Conservation (phyloP, 2,329 filamentous ascomycete genomes). For the Aureobasidium sp. region DNA sequence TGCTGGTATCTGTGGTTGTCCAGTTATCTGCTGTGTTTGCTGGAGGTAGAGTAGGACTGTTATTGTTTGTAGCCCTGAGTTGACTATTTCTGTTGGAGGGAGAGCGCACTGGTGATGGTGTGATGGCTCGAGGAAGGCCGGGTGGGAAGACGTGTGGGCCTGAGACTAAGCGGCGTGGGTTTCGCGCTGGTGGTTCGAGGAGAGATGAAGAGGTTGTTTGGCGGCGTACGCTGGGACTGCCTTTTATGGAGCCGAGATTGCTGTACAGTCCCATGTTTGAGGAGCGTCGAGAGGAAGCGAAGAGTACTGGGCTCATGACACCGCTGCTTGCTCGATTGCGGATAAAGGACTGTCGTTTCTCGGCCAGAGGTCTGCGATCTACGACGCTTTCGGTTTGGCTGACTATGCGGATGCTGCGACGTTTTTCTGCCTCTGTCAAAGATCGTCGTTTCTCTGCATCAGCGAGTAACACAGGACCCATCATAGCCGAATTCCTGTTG, state of each 20-base stretch:
- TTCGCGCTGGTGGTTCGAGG: slow-evolving; percentile 20
- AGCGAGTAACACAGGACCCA: slow-evolving; percentile 7
- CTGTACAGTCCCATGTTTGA: slow-evolving; percentile 1
- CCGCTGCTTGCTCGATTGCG: slow-evolving; percentile 31
- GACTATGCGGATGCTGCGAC: slow-evolving; percentile 33
- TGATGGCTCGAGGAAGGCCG: slow-evolving; percentile 23
- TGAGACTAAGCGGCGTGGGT: slow-evolving; percentile 19
- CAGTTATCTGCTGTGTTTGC: slow-evolving; percentile 1
- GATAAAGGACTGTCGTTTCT: slow-evolving; percentile 35
- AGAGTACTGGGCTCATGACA: slow-evolving; percentile 28
- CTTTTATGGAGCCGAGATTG: not conserved
- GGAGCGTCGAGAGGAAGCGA: slow-evolving; percentile 22
- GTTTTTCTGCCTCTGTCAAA: slow-evolving; percentile 26
- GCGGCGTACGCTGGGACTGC: not conserved
- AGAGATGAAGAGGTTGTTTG: slow-evolving; percentile 22
- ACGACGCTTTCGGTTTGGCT: slow-evolving; percentile 26
- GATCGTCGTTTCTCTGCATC: slow-evolving; percentile 7
- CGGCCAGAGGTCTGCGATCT: slow-evolving; percentile 30
- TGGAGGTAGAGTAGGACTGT: not conserved
- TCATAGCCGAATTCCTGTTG: slow-evolving; percentile 17
- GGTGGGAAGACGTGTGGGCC: slow-evolving; percentile 18
- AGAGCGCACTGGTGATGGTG: slow-evolving; percentile 13
- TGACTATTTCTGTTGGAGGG: no score
- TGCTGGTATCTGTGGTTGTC: slow-evolving; percentile 12
- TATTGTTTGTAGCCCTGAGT: not conserved